Percentiles rank a stretch among this genome's conserved stretches.
These are phyloP conservation scores for Diaporthe vexans DNA, from an alignment of 2,329 filamentous ascomycete genomes.

Conservation along the genomic window DNA sequence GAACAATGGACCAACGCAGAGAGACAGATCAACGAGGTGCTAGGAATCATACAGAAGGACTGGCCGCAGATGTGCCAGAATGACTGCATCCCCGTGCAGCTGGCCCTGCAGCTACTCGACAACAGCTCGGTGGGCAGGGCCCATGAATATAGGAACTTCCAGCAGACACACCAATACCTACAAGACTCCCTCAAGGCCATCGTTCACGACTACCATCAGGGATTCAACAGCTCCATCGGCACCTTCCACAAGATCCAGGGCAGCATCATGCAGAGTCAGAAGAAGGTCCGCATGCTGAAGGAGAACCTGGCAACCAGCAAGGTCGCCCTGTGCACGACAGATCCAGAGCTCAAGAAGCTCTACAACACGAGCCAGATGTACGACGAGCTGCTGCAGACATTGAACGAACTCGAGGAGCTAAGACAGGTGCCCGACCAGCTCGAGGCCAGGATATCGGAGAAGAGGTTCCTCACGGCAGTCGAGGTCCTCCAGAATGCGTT, in stretches of 20 bases:
- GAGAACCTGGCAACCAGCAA: constrained; percentile 87
- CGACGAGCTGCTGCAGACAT: constrained; percentile 86
- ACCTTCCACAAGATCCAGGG: constrained; percentile 99
- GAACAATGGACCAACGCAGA: constrained; percentile 62
- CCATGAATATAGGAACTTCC: constrained; percentile 88
- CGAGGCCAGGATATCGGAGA: constrained; percentile 95
- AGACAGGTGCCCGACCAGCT: constrained; percentile 91
- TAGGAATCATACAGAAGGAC: constrained; percentile 87
- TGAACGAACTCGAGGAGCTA: constrained; percentile 89
- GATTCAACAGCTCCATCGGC: constrained; percentile 98
- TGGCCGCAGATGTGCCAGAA: constrained; percentile 94
- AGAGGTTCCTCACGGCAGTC: constrained; percentile 92
- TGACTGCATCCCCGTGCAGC: constrained; percentile 92
- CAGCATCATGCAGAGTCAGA: constrained; percentile 90
- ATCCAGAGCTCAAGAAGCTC: constrained; percentile 91
- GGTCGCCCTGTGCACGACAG: constrained; percentile 83
- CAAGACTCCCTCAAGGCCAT: constrained; percentile 94
- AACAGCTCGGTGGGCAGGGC: constrained; percentile 93
- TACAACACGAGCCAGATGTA: constrained; percentile 91
- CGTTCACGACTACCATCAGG: constrained; percentile 98
- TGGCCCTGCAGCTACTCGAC: constrained; percentile 95
- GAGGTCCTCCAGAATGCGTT: constrained; percentile 91
- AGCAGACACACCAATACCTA: constrained; percentile 86
- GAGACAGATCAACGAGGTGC: constrained; percentile 72
- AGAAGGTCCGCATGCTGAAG: constrained; percentile 84